Percentiles rank a stretch among this genome's conserved stretches.
phyloP scores from a whole-genome alignment of 495 filamentous ascomycete genomes.

The Neurospora sp. region DNA sequence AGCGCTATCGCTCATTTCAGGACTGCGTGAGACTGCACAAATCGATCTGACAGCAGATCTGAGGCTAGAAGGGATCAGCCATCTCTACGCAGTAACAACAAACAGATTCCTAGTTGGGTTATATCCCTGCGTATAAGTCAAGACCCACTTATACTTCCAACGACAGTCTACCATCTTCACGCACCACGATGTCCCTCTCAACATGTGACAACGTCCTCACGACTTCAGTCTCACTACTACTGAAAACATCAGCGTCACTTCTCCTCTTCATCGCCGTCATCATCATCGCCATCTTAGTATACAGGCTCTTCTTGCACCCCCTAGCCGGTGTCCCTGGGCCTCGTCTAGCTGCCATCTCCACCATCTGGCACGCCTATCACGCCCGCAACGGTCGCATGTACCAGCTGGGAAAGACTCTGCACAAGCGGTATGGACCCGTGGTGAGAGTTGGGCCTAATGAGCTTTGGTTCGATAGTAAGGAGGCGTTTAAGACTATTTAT shows the following conservation, averaged over 20 bases:
- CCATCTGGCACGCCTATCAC: slow-evolving; percentile 27
- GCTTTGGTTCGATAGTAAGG: slow-evolving; percentile 39
- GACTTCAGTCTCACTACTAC: background rate
- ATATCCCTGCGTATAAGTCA: background rate
- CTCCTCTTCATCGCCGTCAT: background rate
- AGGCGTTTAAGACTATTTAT: slow-evolving; percentile 35
- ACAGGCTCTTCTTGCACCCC: slow-evolving; percentile 25
- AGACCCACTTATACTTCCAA: background rate
- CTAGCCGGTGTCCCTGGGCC: slow-evolving; percentile 27
- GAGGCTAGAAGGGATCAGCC: background rate
- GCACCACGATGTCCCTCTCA: background rate
- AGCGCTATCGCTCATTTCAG: background rate
- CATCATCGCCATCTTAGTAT: background rate
- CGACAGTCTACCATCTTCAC: background rate
- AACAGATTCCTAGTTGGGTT: background rate
- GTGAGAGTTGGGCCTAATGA: slow-evolving; percentile 49
- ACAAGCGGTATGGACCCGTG: slow-evolving; percentile 40
- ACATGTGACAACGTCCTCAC: background rate
- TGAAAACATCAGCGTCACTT: background rate
- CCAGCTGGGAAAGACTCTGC: slow-evolving; percentile 27
- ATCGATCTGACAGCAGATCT: background rate
- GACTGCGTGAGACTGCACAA: background rate
- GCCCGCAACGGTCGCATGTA: slow-evolving; percentile 21
- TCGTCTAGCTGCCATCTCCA: slow-evolving; percentile 26
- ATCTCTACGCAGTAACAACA: background rate